A percentile compares a stretch with the other conserved stretches of the same genome.
phyloP scores from a whole-genome alignment of 2,329 filamentous ascomycete species.

The Chaetomium sp. region DNA sequence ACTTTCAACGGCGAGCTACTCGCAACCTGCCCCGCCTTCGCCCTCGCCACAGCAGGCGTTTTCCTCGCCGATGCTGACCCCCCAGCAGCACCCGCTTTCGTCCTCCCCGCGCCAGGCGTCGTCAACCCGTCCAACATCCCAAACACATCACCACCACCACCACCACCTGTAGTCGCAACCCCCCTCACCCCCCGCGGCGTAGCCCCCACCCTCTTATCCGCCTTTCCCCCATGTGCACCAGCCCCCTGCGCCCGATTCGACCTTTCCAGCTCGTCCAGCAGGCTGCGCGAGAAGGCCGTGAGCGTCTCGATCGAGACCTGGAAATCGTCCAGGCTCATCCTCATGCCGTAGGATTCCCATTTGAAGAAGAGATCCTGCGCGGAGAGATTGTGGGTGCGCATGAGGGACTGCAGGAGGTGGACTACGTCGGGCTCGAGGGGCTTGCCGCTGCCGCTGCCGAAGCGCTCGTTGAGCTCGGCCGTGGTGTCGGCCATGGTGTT shows the following conservation, averaged over 20 bases:
- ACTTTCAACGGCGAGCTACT: conserved; percentile 36
- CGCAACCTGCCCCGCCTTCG: conserved; percentile 34
- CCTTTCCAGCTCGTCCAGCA: conserved; percentile 78
- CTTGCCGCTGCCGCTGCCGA: conserved; percentile 47
- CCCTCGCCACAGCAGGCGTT: conserved; percentile 42
- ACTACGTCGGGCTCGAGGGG: conserved; percentile 70
- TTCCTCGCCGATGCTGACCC: conserved; percentile 23
- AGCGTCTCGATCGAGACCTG: conserved; percentile 64
- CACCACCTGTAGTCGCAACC: too few relatives aligned
- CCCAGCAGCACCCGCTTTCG: conserved; percentile 26
- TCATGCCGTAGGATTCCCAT: conserved; percentile 97
- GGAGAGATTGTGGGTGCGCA: conserved; percentile 73
- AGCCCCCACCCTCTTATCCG: conserved; percentile 55
- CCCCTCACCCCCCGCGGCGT: conserved; percentile 54
- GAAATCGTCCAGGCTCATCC: conserved; percentile 78
- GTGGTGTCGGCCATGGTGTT: conserved; percentile 35
- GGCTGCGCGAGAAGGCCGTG: conserved; percentile 74
- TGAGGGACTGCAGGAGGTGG: conserved; percentile 75
- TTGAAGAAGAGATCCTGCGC: conserved; percentile 92
- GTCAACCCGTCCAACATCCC: conserved; percentile 72
- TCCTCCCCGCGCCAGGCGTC: conserved; percentile 46
- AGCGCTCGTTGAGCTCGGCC: conserved; percentile 40
- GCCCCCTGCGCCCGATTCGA: conserved; percentile 51
- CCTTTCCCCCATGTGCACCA: conserved; percentile 46
- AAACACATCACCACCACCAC: conserved; percentile 59